These are phyloP conservation scores for Chalciporus piperatus DNA, from an alignment of 768 basidiomycete genomes.

Conservation along the genomic window DNA sequence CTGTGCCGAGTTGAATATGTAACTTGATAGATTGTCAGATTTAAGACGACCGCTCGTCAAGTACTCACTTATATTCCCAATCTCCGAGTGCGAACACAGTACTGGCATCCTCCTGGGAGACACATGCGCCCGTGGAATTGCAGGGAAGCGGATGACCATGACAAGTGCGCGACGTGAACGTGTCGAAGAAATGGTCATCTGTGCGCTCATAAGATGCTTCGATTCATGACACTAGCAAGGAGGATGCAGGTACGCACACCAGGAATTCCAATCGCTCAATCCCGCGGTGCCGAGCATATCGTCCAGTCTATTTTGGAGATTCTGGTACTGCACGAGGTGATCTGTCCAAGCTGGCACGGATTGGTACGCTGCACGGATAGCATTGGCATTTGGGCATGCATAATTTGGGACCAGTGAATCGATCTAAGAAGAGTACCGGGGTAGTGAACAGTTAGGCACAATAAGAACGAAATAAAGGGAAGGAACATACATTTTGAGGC, in stretches of 20 bases:
- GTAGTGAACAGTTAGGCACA: neutral
- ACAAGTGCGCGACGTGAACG: conserved; percentile 48
- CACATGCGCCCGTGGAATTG: conserved; percentile 40
- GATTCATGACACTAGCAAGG: neutral
- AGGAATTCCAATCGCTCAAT: conserved; percentile 41
- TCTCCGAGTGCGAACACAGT: conserved; percentile 52
- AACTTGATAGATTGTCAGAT: conserved; percentile 13
- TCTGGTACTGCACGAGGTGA: conserved; percentile 37
- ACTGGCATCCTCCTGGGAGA: conserved; percentile 44
- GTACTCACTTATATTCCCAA: conserved; percentile 51
- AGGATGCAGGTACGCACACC: conserved; percentile 37
- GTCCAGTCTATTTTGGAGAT: conserved; percentile 38
- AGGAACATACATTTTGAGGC: conserved; percentile 36
- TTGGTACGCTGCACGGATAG: conserved; percentile 40
- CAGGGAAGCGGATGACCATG: conserved; percentile 45
- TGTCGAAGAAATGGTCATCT: conserved; percentile 54
- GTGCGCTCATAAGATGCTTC: neutral
- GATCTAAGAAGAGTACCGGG: conserved; percentile 30
- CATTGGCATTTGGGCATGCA: conserved; percentile 39
- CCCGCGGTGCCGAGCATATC: conserved; percentile 40
- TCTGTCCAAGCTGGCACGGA: conserved; percentile 46
- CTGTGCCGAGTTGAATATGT: conserved; percentile 48
- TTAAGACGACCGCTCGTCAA: neutral
- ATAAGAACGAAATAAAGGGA: neutral
- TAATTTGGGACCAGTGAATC: conserved; percentile 48